Conservation (phyloP, 2,329 filamentous ascomycete species). For the Cladosporium cucumerinum region DNA sequence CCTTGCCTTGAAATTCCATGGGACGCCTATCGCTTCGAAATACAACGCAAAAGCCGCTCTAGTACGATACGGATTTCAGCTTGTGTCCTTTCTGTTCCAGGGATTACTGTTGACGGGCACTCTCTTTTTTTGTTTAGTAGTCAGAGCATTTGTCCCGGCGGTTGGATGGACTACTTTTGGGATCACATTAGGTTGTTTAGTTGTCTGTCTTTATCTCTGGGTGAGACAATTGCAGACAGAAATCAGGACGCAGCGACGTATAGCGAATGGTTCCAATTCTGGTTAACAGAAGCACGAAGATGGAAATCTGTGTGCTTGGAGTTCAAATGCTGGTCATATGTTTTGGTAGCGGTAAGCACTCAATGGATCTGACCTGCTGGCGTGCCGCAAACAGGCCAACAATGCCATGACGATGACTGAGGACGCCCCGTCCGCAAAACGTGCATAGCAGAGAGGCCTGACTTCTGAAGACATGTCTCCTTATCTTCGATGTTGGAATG, state of each 20-base stretch:
- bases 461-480: too few relatives aligned
- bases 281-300: background rate
- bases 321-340: too few relatives aligned
- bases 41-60: background rate
- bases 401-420: too few relatives aligned
- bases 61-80: background rate
- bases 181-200: background rate
- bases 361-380: too few relatives aligned
- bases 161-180: background rate
- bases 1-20: background rate
- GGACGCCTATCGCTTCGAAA: background rate
- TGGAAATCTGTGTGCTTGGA: too few relatives aligned
- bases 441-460: too few relatives aligned
- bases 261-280: background rate
- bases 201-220: background rate
- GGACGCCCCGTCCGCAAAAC: too few relatives aligned
- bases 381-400: too few relatives aligned
- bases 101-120: background rate
- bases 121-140: conserved; percentile 10
- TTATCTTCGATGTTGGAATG: too few relatives aligned
- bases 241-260: background rate
- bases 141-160: background rate
- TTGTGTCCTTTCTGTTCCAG: background rate
- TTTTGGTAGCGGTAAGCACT: too few relatives aligned
- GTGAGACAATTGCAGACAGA: background rate